These are phyloP conservation scores for Paecilomyces formosus DNA, from an alignment of 2,329 filamentous ascomycete genomes.

Conservation along the genomic window DNA sequence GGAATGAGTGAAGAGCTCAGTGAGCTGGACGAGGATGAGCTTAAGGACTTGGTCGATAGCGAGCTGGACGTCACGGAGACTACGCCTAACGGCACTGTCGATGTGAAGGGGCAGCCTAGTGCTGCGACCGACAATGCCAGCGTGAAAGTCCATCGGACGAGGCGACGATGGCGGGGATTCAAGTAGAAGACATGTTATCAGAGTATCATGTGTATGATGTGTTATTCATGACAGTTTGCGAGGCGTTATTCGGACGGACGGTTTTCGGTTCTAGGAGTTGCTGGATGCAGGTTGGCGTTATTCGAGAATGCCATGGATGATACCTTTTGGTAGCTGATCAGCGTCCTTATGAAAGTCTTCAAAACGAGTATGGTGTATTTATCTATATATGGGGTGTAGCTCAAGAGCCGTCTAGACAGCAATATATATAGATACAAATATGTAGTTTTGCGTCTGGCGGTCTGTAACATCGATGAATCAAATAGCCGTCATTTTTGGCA, in stretches of 20 bases:
- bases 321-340: background rate
- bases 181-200: conserved; percentile 7
- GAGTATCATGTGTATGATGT: background rate
- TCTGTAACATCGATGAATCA: background rate
- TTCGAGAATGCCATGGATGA: background rate
- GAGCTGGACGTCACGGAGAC: conserved; percentile 24
- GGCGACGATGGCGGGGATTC: conserved; percentile 24
- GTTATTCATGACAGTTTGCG: background rate
- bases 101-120: conserved; percentile 7
- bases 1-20: conserved; percentile 80
- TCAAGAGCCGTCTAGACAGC: too few relatives aligned
- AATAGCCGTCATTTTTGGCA: background rate
- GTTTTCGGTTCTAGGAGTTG: background rate
- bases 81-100: conserved; percentile 10
- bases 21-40: conserved; percentile 84
- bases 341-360: background rate
- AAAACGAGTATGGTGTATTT: background rate
- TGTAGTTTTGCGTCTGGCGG: background rate
- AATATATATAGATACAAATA: background rate
- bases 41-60: conserved; percentile 60
- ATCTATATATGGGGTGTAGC: too few relatives aligned
- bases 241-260: background rate
- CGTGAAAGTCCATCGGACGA: conserved; percentile 21
- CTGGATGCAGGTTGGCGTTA: background rate
- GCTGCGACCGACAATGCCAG: conserved; percentile 6